These are phyloP conservation scores for Thalia dealbata DNA, from an alignment of 176 grass and related monocot genomes.

Conservation along the genomic window DNA sequence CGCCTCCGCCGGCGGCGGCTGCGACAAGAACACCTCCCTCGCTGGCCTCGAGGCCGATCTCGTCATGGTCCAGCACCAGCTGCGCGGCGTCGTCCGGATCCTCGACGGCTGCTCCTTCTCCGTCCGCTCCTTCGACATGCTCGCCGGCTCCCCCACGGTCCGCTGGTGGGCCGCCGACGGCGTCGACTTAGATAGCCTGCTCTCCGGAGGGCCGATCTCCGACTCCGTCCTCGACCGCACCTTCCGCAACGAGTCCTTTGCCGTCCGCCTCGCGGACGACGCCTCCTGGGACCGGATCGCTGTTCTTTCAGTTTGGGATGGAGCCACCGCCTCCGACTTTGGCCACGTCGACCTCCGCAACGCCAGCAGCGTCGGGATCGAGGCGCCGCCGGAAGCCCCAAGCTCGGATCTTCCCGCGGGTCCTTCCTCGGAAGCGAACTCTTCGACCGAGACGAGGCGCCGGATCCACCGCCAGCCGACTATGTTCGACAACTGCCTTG, in stretches of 20 bases:
- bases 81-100: conserved; percentile 54
- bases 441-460: not conserved
- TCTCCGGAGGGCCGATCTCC: conserved; percentile 31
- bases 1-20: conserved; percentile 8
- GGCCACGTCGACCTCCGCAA: conserved; percentile 45
- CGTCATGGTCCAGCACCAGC: conserved; percentile 78
- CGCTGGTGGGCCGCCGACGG: conserved; percentile 58
- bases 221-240: conserved; percentile 41
- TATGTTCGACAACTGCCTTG: conserved; percentile 66
- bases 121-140: conserved; percentile 64
- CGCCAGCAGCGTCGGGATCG: conserved; percentile 2
- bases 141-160: conserved; percentile 47
- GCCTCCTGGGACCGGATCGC: conserved; percentile 53
- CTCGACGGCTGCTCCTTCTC: conserved; percentile 84
- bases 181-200: conserved; percentile 38
- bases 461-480: conserved; percentile 33
- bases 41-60: conserved; percentile 49
- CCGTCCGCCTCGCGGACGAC: conserved; percentile 45
- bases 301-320: conserved; percentile 73
- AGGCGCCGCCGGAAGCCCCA: not conserved
- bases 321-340: conserved; percentile 79
- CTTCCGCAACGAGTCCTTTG: conserved; percentile 44
- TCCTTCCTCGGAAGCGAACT: not conserved
- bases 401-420: conserved; percentile 3
- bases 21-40: conserved; percentile 45